Percentiles rank a stretch among this genome's conserved stretches.
phyloP scores from a whole-genome alignment of 2,329 filamentous ascomycete species.

The Neophaeococcomyces aloes region DNA sequence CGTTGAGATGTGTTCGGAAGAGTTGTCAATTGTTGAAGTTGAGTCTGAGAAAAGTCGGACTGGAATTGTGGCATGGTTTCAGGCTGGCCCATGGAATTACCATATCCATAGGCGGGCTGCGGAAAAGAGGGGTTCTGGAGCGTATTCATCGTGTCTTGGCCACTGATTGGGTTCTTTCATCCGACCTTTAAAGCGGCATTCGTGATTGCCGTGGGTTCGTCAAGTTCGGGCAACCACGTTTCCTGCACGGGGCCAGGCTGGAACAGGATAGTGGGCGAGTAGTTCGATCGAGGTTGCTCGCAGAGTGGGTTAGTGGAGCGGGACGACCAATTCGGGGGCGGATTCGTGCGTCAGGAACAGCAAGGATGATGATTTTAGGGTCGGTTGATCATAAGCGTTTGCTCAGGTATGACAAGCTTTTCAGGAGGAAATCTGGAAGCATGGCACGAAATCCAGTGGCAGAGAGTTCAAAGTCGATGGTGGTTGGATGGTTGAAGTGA shows the following conservation, averaged over 20 bases:
- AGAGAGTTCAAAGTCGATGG: conserved; percentile 1
- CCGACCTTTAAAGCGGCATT: background rate
- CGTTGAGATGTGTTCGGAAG: conserved; percentile 14
- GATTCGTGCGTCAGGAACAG: background rate
- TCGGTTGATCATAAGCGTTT: background rate
- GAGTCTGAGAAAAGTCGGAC: conserved; percentile 16
- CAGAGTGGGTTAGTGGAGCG: conserved; percentile 4
- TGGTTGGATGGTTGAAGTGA: background rate
- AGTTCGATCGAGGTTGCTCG: background rate
- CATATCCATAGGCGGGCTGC: conserved; percentile 7
- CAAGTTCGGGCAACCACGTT: background rate
- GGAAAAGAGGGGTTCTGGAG: conserved; percentile 20
- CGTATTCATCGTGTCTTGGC: conserved; percentile 15
- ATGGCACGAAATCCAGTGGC: conserved; percentile 2
- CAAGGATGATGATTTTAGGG: background rate
- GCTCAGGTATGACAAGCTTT: background rate
- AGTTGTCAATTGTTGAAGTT: conserved; percentile 15
- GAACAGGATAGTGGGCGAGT: conserved; percentile 1
- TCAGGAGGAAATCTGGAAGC: background rate
- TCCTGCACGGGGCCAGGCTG: conserved; percentile 6
- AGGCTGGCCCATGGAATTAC: conserved; percentile 9
- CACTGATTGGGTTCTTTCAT: conserved; percentile 7
- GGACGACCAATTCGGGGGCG: conserved; percentile 6
- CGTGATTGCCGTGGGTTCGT: background rate
- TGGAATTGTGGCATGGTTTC: conserved; percentile 9